Base-by-base conservation (phyloP, 2,329 filamentous ascomycete genomes). In the Domatiomyces catenatus region DNA sequence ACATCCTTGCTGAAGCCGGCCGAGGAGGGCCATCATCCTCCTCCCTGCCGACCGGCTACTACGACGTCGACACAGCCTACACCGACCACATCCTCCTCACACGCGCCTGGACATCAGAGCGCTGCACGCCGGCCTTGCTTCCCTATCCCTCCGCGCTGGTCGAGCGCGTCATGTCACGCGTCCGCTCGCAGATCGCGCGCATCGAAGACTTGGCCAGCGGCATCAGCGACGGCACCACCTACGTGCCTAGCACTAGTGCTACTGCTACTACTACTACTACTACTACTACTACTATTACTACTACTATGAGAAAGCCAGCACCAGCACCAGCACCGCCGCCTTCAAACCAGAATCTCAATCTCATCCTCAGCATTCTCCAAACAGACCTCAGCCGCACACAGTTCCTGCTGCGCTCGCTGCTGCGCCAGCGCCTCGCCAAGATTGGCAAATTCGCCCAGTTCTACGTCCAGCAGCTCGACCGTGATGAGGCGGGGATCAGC, bases 321-420 rank as follows among this genome's bases (percentile, higher is more conserved):
- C 48, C 6, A 18, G 24, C 50, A 52, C 52, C 77, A 89, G 75
- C n/a, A n/a, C 90, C 84, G 10, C 84, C 84, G 55, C 81, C 85
- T 62, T 84, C 89, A 79, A 88, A 94, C 62, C 84, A 89, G 46
- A 88, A 85, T 66, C 83, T 86, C 56, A 96, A 94, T 65, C 94
- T 98, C 66, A 80, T 81, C 54, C 81, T 96, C 62, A 94, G 95
- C 47, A 84, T 98, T 55, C 81, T 95, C 50, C 92, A 98, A 71
- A 96, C 93, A 5, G 92, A 98, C 69, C 77, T 98, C 50, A 89
- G 95, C 66, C 76, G 92, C 45, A 93, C 86, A 69, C 94, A 94
- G 69, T 98, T 88, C 63, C 75, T 98, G 19, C 77, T 96, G 17
- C 77, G 92, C 54, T 84, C 84, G 57, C 83, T 90, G 57, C 68